Evolutionary conservation across 2,329 filamentous ascomycete species (phyloP), one percentile per base, ranked within the genome.

Genomic region (Truncatella angustata): DNA sequence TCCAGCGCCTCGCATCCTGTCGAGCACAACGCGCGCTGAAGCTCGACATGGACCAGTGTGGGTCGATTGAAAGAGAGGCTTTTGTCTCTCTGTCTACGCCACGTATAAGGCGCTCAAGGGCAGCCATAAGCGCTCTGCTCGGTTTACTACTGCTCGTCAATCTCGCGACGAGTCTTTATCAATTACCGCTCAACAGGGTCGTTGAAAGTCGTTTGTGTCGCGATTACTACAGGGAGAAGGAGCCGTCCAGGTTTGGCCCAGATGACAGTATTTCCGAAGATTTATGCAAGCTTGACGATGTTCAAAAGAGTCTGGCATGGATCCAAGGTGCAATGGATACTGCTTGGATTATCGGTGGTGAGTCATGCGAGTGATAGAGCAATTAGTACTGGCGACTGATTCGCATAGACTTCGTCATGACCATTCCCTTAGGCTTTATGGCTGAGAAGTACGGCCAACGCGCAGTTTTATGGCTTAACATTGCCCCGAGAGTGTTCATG

Each of bases 261-360:
- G 68, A 70, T 48, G 75, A 74, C 4, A 63, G 63, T 20, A 64
- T 84, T 2, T 69, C 73, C 1, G 81, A 84, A 62, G 64, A 70
- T 52, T 60, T 80, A 3, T 84, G 81, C 64, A 84, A 84, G 59
- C 61, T 78, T 9, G 72, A 81, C 52, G 62, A 61, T 11, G 70
- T 84, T 4, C 80, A 83, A 60, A 67, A 74, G 50, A 66, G 67
- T 14, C 66, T 84, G 7, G 81, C 79, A 3, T 74, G 75, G 69
- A 68, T 82, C 4, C 76, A 80, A 52, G 80, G 80, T 0, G 63
- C 62, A 4, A 74, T 77, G 70, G 76, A 79, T 48, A 76, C 73
- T 1, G 57, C 70, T 1, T 78, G 75, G 75, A 72, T 78, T n/a
- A 70, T 72, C 5, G 76, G 76, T 45, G 74, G 73, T 75, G 52